These are phyloP conservation scores for Solidago caesia DNA, from an alignment of 129 eudicot species.

Conservation along the genomic window DNA sequence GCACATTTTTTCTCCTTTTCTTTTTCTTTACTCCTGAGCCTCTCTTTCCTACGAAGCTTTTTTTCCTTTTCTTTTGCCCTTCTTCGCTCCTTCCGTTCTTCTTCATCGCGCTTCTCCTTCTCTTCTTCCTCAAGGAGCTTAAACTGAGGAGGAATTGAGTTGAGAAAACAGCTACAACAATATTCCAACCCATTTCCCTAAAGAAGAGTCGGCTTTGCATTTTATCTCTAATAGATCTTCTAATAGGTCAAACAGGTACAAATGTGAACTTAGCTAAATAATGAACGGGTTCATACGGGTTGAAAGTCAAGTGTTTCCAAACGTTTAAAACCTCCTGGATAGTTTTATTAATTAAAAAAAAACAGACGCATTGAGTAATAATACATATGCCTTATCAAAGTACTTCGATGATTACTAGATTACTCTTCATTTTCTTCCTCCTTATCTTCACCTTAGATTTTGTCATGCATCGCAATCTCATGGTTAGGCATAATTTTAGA, in stretches of 20 bases:
- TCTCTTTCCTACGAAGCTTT: slow-evolving; percentile 87
- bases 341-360: background rate
- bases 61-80: slow-evolving; percentile 82
- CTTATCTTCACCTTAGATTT: too few species aligned
- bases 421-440: too few species aligned
- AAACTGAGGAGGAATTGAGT: slow-evolving; percentile 42
- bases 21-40: slow-evolving; percentile 74
- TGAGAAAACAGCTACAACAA: slow-evolving; percentile 8
- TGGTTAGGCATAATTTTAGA: too few species aligned
- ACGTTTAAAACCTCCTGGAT: background rate
- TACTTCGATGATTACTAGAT: too few species aligned
- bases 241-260: background rate
- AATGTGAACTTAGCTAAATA: background rate
- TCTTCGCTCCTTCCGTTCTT: slow-evolving; percentile 84
- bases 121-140: slow-evolving; percentile 99
- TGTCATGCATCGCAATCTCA: too few species aligned
- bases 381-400: too few species aligned
- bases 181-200: background rate
- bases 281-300: background rate
- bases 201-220: background rate
- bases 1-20: slow-evolving; percentile 53
- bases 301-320: background rate
- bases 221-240: background rate
- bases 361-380: background rate
- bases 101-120: slow-evolving; percentile 92